Evolutionary conservation across 805 yeast species (phyloP), one percentile per base, ranked within the genome.

Genomic region (Candida railenensis): DNA sequence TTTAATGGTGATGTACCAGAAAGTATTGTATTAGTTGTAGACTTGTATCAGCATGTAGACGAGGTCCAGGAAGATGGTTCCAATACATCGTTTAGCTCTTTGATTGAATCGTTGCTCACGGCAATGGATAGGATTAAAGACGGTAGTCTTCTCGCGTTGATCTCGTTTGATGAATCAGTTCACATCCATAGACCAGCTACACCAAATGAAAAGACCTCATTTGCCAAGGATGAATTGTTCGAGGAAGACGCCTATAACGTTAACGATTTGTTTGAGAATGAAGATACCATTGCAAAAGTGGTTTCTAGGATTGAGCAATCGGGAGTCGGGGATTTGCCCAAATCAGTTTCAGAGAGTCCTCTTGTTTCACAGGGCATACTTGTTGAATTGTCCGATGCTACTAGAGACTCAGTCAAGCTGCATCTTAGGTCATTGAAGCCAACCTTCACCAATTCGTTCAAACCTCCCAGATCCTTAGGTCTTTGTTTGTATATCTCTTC

Each of bases 401-500:
- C 40, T 36, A 38, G 30, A 32, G 18, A 8, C n/a, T n/a, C 15
- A 25, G 34, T 22, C 4, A 22, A 30, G 34, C 34, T 11, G 19
- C 19, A 12, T 18, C 21, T 16, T 34, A 28, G 25, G 15, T 20
- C 14, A 1, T n/a, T 65, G 9, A 51, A 44, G 21, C 70, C 71
- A 1, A 61, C 50, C 9, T 42, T 54, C 9, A 59, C 70, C 0
- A 39, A 48, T 9, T 48, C 64, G 1, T 65, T 52, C 30, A 68
- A 67, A 47, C 69, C 74, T 0, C 48, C 57, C 2, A 55, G 77
- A 38, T 50, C 63, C 1, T 56, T 73, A 0, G 78, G 78, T 0
- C 46, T 66, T 11, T 72, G 77, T 4, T 48, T 59, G 8, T 59
- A 57, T 42, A 43, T 66, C 2, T 51, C 61, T 0, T 47, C 69